A percentile compares a stretch with the other conserved stretches of the same genome.
These are phyloP conservation scores for Huntiella decipiens DNA, from an alignment of 2,329 filamentous ascomycete species.

Conservation along the genomic window DNA sequence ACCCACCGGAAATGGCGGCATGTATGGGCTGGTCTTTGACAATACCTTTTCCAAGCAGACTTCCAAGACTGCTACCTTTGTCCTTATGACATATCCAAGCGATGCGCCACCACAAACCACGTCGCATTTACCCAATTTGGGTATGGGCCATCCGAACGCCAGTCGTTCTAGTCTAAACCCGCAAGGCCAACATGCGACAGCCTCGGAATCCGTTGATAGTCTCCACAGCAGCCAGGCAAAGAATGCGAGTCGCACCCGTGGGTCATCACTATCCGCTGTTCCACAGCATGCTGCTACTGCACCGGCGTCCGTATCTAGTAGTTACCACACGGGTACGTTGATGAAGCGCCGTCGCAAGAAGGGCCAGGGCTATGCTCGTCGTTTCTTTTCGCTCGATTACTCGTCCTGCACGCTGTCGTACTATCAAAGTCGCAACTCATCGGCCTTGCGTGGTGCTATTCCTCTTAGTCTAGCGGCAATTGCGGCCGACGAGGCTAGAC, in stretches of 20 bases:
- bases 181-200: slow-evolving; percentile 23
- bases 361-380: slow-evolving; percentile 77
- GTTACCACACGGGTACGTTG: slow-evolving; percentile 66
- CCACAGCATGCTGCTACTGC: slow-evolving; percentile 1
- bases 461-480: slow-evolving; percentile 82
- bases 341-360: slow-evolving; percentile 84
- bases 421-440: slow-evolving; percentile 86
- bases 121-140: slow-evolving; percentile 44
- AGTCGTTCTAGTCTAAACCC: slow-evolving; percentile 36
- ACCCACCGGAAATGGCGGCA: slow-evolving; percentile 53
- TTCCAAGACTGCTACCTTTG: slow-evolving; percentile 87
- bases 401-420: slow-evolving; percentile 89
- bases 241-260: slow-evolving; percentile 19
- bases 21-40: slow-evolving; percentile 94
- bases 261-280: slow-evolving; percentile 27
- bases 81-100: slow-evolving; percentile 83
- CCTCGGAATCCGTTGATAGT: slow-evolving; percentile 41
- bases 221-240: slow-evolving; percentile 34
- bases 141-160: slow-evolving; percentile 15
- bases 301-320: slow-evolving; percentile 18
- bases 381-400: slow-evolving; percentile 93
- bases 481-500: slow-evolving; percentile 67
- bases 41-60: slow-evolving; percentile 95
- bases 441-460: slow-evolving; percentile 77
- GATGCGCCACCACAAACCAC: slow-evolving; percentile 57